Evolutionary conservation across 2,329 filamentous ascomycete genomes (phyloP).

Genomic region (Hirsutella rhossiliensis): DNA sequence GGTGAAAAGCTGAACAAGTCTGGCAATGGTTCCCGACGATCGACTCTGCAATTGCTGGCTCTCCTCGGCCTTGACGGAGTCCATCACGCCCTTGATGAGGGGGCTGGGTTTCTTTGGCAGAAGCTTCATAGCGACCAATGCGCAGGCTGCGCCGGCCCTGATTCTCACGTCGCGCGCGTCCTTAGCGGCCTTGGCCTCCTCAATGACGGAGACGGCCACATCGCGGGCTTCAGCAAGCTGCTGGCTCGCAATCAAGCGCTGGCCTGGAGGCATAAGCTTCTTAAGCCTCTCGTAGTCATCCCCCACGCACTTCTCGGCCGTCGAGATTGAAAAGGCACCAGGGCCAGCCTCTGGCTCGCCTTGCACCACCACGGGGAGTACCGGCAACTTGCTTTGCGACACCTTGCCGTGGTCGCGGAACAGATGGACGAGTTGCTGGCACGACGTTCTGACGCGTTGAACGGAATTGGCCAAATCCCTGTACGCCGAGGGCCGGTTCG

Average conservation of each 20-base stretch:
- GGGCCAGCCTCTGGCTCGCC: constrained; percentile 86
- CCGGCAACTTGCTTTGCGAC: constrained; percentile 60
- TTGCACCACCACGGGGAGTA: constrained; percentile 82
- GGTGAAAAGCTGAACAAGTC: constrained; percentile 77
- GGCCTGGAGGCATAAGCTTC: constrained; percentile 77
- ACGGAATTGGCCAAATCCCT: constrained; percentile 83
- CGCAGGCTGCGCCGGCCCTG: constrained; percentile 74
- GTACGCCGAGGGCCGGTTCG: constrained; percentile 71
- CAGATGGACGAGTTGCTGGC: constrained; percentile 76
- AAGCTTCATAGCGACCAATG: constrained; percentile 73
- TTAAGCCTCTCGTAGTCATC: constrained; percentile 82
- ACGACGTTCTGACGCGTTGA: constrained; percentile 82
- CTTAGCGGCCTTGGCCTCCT: constrained; percentile 70
- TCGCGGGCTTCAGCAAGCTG: constrained; percentile 67
- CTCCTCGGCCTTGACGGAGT: constrained; percentile 92
- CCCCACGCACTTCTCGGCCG: constrained; percentile 77
- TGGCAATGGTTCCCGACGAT: constrained; percentile 74
- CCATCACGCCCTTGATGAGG: constrained; percentile 96
- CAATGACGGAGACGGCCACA: constrained; percentile 58
- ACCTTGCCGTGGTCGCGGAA: constrained; percentile 89
- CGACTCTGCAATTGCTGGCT: constrained; percentile 79
- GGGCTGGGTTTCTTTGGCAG: constrained; percentile 88
- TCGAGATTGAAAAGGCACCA: constrained; percentile 77
- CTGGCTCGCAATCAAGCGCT: constrained; percentile 72
- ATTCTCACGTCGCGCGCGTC: constrained; percentile 75